A percentile compares a stretch with the other conserved stretches of the same genome.
Conservation (phyloP, 2,329 filamentous ascomycete genomes). For the Aspergillus pseudonomiae region DNA sequence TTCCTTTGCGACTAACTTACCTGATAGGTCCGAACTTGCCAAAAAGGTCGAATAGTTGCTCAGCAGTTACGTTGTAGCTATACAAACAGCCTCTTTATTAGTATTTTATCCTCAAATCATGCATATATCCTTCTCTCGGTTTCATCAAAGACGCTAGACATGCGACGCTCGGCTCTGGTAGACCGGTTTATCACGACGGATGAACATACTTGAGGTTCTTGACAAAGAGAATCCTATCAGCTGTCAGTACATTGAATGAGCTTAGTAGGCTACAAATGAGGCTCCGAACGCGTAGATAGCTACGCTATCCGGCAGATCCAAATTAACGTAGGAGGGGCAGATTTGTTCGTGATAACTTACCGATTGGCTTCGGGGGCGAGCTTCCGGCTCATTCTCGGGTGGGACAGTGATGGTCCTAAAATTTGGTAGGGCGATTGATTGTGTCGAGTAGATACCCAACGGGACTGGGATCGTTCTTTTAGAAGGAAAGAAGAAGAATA, state of each 20-base stretch:
- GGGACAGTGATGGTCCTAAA: conserved; percentile 24
- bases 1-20: conserved; percentile 56
- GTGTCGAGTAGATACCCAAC: conserved; percentile 30
- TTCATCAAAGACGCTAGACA: neutral
- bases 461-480: conserved; percentile 17
- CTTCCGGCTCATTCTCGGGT: conserved; percentile 61
- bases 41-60: conserved; percentile 98
- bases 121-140: neutral
- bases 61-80: conserved; percentile 98
- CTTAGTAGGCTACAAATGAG: neutral
- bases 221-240: conserved; percentile 91
- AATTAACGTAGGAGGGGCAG: conserved; percentile 30
- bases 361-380: conserved; percentile 99
- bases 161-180: conserved; percentile 9
- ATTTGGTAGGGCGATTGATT: conserved; percentile 16
- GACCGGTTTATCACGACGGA: conserved; percentile 9
- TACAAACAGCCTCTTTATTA: conserved; percentile 16
- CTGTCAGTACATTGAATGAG: conserved; percentile 11
- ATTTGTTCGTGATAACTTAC: conserved; percentile 56
- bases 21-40: conserved; percentile 95
- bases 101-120: conserved; percentile 6
- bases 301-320: neutral
- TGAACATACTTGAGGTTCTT: conserved; percentile 90
- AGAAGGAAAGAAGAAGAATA: conserved; percentile 14
- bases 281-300: neutral